phyloP scores from a whole-genome alignment of 345 rosid genomes.

The Eutrema yunnanense region DNA sequence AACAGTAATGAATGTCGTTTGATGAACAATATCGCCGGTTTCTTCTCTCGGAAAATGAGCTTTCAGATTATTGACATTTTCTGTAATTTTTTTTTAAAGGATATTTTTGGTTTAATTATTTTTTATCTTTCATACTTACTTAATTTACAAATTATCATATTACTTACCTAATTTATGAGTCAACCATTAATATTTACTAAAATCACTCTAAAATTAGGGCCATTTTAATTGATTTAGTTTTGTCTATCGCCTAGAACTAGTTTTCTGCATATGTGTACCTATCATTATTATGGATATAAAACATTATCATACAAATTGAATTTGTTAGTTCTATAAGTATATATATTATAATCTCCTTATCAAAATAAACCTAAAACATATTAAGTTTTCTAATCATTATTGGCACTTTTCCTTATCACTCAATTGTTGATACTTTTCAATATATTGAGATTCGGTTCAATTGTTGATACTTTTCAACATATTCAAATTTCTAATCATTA shows the following conservation, averaged over 20 bases:
- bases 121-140: too few species aligned
- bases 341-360: background rate
- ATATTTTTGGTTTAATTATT: too few species aligned
- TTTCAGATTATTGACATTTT: too few species aligned
- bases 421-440: background rate
- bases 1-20: too few species aligned
- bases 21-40: too few species aligned
- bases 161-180: too few species aligned
- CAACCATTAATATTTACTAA: too few species aligned
- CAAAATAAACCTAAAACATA: background rate
- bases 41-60: too few species aligned
- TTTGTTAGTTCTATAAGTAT: background rate
- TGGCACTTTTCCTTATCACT: background rate
- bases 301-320: background rate
- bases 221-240: background rate
- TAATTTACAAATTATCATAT: too few species aligned
- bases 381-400: background rate
- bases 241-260: background rate
- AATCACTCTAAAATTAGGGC: background rate
- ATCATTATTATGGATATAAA: background rate
- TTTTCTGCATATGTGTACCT: background rate
- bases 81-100: too few species aligned
- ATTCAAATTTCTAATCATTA: background rate
- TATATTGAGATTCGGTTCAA: background rate
- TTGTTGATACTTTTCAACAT: background rate